These are phyloP conservation scores for Calonectria crousiana DNA, from an alignment of 2,329 filamentous ascomycete species.

Conservation along the genomic window DNA sequence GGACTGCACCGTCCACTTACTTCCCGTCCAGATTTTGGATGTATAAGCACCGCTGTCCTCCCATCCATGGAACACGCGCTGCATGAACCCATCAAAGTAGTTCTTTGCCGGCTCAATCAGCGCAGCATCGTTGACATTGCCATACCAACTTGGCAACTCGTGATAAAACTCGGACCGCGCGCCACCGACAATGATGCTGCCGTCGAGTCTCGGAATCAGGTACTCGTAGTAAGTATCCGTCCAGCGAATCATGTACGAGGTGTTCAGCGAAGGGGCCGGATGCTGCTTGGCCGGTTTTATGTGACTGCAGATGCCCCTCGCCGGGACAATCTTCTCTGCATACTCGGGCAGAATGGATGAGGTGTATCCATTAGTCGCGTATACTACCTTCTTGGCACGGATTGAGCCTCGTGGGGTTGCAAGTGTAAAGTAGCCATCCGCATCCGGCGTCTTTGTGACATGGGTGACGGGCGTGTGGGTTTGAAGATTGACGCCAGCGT, in stretches of 20 bases:
- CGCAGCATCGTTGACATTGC: conserved; percentile 18
- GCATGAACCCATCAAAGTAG: conserved; percentile 27
- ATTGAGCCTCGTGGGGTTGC: conserved; percentile 10
- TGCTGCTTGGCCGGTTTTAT: conserved; percentile 15
- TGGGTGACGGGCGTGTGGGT: conserved; percentile 41
- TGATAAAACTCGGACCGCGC: conserved; percentile 21
- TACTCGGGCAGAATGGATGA: conserved; percentile 19
- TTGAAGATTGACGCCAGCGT: conserved; percentile 45
- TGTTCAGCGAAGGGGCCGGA: conserved; percentile 2
- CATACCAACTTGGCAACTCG: conserved; percentile 21
- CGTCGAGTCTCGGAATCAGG: conserved; percentile 18
- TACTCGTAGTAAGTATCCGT: conserved; percentile 19
- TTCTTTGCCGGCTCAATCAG: conserved; percentile 21
- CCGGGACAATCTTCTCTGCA: conserved; percentile 14
- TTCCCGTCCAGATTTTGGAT: conserved; percentile 18
- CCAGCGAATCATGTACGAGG: conserved; percentile 24
- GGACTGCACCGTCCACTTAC: background rate
- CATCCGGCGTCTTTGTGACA: conserved; percentile 31
- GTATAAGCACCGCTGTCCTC: conserved; percentile 22
- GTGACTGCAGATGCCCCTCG: conserved; percentile 18
- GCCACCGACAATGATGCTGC: conserved; percentile 23
- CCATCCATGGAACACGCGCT: conserved; percentile 21
- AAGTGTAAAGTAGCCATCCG: conserved; percentile 25
- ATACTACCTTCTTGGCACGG: conserved; percentile 14
- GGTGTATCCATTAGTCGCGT: conserved; percentile 48